phyloP scores from a whole-genome alignment of 2,329 filamentous ascomycete species.

The Trichophyton rubrum region DNA sequence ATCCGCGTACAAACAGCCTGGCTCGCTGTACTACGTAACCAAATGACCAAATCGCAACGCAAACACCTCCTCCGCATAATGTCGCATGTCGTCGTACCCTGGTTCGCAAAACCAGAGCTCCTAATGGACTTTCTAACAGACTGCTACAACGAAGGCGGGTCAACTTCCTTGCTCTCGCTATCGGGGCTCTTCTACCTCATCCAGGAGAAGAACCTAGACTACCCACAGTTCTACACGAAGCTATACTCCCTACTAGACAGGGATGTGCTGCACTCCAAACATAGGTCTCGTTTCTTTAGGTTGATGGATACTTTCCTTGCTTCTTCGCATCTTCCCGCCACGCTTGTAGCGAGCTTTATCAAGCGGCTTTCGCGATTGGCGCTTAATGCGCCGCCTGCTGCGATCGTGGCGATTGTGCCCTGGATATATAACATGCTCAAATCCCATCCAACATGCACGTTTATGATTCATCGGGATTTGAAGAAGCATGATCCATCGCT shows the following conservation, averaged over 20 bases:
- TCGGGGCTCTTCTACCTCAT: slow-evolving; percentile 94
- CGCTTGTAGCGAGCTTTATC: slow-evolving; percentile 87
- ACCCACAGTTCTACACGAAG: slow-evolving; percentile 85
- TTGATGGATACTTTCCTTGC: slow-evolving; percentile 79
- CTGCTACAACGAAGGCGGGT: slow-evolving; percentile 76
- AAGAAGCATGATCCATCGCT: not conserved
- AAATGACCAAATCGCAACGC: slow-evolving; percentile 56
- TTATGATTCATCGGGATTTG: slow-evolving; percentile 76
- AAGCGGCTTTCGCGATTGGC: slow-evolving; percentile 78
- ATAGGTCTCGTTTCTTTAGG: slow-evolving; percentile 86
- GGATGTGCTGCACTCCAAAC: slow-evolving; percentile 80
- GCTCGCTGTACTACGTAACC: slow-evolving; percentile 60
- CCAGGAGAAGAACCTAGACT: slow-evolving; percentile 85
- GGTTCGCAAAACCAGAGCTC: slow-evolving; percentile 78
- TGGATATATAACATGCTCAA: slow-evolving; percentile 94
- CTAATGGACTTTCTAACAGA: slow-evolving; percentile 96
- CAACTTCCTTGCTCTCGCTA: slow-evolving; percentile 73
- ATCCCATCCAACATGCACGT: slow-evolving; percentile 78
- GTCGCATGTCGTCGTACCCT: slow-evolving; percentile 67
- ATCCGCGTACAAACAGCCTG: slow-evolving; percentile 75
- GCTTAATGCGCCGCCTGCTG: slow-evolving; percentile 77
- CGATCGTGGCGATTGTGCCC: slow-evolving; percentile 76
- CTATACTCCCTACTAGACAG: slow-evolving; percentile 85
- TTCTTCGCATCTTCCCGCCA: slow-evolving; percentile 83
- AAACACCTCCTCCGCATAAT: slow-evolving; percentile 67